Conservation (phyloP, 805 yeast species). For the Suhomyces pyralidae region DNA sequence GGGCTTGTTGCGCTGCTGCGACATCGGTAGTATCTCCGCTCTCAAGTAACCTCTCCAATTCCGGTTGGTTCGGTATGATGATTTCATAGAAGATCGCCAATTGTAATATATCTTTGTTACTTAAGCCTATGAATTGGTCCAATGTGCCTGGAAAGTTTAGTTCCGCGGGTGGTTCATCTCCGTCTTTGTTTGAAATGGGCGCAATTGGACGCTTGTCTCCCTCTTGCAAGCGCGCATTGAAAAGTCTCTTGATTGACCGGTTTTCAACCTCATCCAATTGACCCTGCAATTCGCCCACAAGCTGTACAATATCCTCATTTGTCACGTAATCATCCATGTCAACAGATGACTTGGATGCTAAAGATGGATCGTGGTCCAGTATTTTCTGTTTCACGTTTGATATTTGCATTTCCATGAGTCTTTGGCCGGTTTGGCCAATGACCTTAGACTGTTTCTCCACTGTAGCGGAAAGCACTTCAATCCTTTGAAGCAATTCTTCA, state of each 20-base stretch:
- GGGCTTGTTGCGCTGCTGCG: constrained; percentile 1
- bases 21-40: constrained; percentile 14
- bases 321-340: constrained; percentile 61
- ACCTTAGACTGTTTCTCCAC: constrained; percentile 65
- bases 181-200: constrained; percentile 75
- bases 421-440: constrained; percentile 76
- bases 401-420: constrained; percentile 67
- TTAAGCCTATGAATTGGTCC: constrained; percentile 48
- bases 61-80: constrained; percentile 58
- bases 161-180: constrained; percentile 56
- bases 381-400: constrained; percentile 40
- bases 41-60: constrained; percentile 4
- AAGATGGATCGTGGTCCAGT: constrained; percentile 9
- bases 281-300: constrained; percentile 86
- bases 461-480: constrained; percentile 48
- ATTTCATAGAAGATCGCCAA: constrained; percentile 75
- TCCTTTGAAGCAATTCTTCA: constrained; percentile 25
- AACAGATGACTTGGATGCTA: constrained; percentile 12
- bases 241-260: constrained; percentile 66
- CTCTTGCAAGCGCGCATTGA: constrained; percentile 52
- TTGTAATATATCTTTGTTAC: constrained; percentile 45
- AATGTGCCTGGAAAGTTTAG: constrained; percentile 55
- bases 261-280: constrained; percentile 80
- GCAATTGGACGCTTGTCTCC: constrained; percentile 48
- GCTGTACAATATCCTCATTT: constrained; percentile 79